phyloP scores from a whole-genome alignment of 306 rosid species.

The Corylus americana region DNA sequence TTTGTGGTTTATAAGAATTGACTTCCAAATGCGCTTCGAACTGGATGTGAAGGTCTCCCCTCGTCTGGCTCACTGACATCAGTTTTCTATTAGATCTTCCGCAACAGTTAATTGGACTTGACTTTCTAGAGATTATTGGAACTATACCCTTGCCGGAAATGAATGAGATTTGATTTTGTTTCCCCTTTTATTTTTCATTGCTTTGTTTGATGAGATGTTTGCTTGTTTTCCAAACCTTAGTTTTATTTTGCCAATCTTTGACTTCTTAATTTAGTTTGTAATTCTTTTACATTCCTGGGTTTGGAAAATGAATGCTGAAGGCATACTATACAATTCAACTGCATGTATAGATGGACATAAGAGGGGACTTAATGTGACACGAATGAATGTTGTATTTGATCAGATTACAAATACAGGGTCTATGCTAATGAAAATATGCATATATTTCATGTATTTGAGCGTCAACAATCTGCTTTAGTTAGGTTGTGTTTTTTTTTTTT shows the following conservation, averaged over 20 bases:
- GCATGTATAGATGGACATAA: not conserved
- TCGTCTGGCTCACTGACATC: not conserved
- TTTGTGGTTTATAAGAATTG: not conserved
- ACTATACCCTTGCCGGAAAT: not conserved
- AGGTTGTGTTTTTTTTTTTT: not conserved
- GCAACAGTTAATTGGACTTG: not conserved
- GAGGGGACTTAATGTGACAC: not conserved
- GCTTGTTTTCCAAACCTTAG: not conserved
- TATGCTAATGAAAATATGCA: not conserved
- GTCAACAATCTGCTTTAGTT: not conserved
- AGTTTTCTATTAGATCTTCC: not conserved
- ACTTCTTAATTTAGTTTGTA: not conserved
- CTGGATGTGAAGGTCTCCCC: too few species aligned
- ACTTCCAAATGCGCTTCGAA: too few species aligned
- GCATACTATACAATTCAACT: not conserved
- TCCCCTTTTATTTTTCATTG: not conserved
- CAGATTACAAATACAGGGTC: not conserved
- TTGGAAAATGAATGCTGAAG: constrained; percentile 2
- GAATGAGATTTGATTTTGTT: not conserved
- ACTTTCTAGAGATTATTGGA: not conserved
- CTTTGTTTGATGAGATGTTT: not conserved
- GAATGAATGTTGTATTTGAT: not conserved
- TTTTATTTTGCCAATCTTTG: not conserved
- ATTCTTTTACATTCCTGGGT: not conserved
- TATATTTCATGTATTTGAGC: not conserved